Conservation (phyloP, 257 asterid species). For the Osmanthus fragrans region DNA sequence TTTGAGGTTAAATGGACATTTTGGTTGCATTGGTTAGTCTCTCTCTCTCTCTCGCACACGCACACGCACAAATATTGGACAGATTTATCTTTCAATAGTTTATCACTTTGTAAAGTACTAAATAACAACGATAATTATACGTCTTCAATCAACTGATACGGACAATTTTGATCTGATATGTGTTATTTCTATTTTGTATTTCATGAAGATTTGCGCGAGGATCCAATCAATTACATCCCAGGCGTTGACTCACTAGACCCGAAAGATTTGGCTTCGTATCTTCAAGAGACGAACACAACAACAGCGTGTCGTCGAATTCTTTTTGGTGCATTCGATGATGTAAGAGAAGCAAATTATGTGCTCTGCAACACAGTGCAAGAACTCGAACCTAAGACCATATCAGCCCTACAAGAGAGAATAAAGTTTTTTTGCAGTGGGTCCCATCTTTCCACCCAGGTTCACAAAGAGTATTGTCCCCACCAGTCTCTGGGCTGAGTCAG, state of each 20-base stretch:
- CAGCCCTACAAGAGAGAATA: constrained; percentile 23
- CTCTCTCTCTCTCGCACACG: not conserved
- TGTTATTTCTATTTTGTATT: not conserved
- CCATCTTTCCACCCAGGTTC: constrained; percentile 36
- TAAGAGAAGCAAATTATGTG: constrained; percentile 40
- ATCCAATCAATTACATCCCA: constrained; percentile 43
- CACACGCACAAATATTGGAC: not conserved
- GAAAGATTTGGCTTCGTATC: constrained; percentile 41
- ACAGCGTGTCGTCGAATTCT: constrained; percentile 36
- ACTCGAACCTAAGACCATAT: constrained; percentile 32
- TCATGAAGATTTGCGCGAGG: constrained; percentile 28
- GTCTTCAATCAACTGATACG: not conserved
- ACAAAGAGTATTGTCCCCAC: constrained; percentile 29
- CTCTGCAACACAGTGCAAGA: constrained; percentile 45
- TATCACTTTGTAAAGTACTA: too few relatives aligned
- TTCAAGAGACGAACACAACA: constrained; percentile 34
- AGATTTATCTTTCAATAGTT: not conserved
- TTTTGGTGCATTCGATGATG: constrained; percentile 40
- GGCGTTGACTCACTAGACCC: constrained; percentile 36
- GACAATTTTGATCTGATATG: not conserved
- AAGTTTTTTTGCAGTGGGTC: constrained; percentile 31
- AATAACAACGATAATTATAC: too few relatives aligned
- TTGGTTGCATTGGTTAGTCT: constrained; percentile 41
- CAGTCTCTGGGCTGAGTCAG: constrained; percentile 52
- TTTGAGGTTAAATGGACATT: constrained; percentile 48